These are phyloP conservation scores for Jaenimonas drosophilae DNA, from an alignment of 208 protist genomes.

Conservation along the genomic window DNA sequence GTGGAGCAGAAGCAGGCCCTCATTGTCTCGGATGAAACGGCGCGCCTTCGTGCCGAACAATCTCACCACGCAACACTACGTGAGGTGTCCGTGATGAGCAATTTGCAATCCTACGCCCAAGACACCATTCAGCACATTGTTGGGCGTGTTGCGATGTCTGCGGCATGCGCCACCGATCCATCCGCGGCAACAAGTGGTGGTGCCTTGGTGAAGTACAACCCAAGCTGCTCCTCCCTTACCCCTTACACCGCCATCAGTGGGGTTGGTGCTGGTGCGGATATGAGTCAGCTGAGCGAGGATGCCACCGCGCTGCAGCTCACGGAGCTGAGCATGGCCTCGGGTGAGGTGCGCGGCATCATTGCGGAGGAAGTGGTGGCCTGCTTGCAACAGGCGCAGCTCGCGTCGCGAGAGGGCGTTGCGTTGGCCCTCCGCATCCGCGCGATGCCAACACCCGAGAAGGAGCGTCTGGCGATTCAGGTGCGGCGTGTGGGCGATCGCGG, in stretches of 20 bases:
- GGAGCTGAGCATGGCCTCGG: neutral
- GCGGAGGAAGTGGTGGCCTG: neutral
- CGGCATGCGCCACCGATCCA: too few relatives aligned
- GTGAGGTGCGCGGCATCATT: neutral
- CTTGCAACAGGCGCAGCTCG: constrained; percentile 1
- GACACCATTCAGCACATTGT: neutral
- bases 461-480: too few relatives aligned
- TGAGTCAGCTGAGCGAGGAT: neutral
- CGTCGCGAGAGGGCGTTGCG: neutral
- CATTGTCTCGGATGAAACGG: neutral
- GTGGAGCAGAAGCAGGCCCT: neutral
- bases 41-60: neutral
- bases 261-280: neutral
- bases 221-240: too few relatives aligned
- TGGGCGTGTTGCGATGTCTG: neutral
- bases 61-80: neutral
- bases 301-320: neutral
- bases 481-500: too few relatives aligned
- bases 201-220: too few relatives aligned
- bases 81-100: neutral
- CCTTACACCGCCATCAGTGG: neutral
- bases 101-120: neutral
- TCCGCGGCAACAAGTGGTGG: too few relatives aligned
- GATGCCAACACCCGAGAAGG: too few relatives aligned
- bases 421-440: too few relatives aligned